A percentile compares a stretch with the other conserved stretches of the same genome.
Evolutionary conservation across 163 green algal species (phyloP).

Genomic region (Scenedesmus sp.): DNA sequence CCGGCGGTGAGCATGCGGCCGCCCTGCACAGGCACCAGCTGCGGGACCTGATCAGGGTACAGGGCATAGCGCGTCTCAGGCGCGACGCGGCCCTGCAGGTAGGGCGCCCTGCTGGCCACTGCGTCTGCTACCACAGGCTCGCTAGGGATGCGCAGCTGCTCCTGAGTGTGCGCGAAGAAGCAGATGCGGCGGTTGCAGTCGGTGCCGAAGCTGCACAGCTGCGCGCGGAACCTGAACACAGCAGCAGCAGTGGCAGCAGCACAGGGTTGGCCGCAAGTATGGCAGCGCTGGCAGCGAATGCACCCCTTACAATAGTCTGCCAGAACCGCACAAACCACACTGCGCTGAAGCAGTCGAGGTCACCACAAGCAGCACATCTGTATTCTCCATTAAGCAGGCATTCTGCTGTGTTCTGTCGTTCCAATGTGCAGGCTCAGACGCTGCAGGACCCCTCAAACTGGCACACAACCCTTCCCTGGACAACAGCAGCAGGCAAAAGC

Average conservation of each 20-base stretch:
- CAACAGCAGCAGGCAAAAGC: not conserved
- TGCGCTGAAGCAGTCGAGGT: too few relatives aligned
- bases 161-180: conserved; percentile 91
- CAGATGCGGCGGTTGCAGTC: conserved; percentile 88
- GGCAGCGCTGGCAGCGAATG: not conserved
- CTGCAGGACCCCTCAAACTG: not conserved
- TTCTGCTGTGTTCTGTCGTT: not conserved
- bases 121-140: conserved; percentile 36
- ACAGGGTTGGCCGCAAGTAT: not conserved
- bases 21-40: not conserved
- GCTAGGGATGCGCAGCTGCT: conserved; percentile 73
- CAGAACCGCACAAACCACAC: not conserved
- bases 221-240: conserved; percentile 80
- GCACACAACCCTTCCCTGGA: not conserved
- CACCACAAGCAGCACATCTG: too few relatives aligned
- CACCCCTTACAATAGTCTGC: too few relatives aligned
- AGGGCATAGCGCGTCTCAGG: conserved; percentile 36
- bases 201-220: conserved; percentile 87
- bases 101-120: conserved; percentile 25
- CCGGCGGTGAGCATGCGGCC: not conserved
- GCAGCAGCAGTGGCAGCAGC: not conserved
- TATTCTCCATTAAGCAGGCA: too few relatives aligned
- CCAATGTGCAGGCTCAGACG: not conserved
- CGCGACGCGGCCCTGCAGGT: conserved; percentile 35
- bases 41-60: conserved; percentile 39